Evolutionary conservation across 805 yeast species (phyloP).

Genomic region (Debaryomyces castellii): DNA sequence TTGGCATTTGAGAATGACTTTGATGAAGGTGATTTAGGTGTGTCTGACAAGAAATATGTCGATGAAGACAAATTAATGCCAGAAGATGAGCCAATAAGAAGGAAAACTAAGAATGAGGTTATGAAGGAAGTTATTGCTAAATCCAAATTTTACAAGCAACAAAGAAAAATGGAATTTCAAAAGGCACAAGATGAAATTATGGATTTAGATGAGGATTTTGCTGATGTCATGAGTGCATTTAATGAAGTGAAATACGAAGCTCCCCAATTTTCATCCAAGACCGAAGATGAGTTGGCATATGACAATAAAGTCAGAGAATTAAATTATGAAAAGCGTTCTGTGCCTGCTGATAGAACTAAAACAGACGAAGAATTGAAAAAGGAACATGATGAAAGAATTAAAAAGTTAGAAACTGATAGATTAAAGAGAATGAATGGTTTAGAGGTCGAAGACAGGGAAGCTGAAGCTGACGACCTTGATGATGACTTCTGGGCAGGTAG

Average conservation of each 20-base stretch:
- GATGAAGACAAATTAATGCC: constrained; percentile 32
- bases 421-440: constrained; percentile 72
- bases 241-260: constrained; percentile 16
- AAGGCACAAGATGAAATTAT: constrained; percentile 58
- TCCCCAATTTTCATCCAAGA: constrained; percentile 29
- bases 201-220: constrained; percentile 73
- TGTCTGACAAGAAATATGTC: constrained; percentile 27
- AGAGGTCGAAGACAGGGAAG: constrained; percentile 45
- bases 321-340: constrained; percentile 71
- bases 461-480: constrained; percentile 66
- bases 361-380: constrained; percentile 67
- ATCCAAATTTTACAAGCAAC: constrained; percentile 73
- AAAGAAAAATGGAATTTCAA: constrained; percentile 67
- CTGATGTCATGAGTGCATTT: constrained; percentile 62
- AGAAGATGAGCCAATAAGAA: constrained; percentile 46
- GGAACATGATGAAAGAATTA: constrained; percentile 61
- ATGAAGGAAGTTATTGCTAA: constrained; percentile 85
- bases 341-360: constrained; percentile 78
- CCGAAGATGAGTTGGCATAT: constrained; percentile 50
- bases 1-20: constrained; percentile 55
- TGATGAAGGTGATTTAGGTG: constrained; percentile 35
- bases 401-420: constrained; percentile 66
- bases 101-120: constrained; percentile 79
- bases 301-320: constrained; percentile 67
- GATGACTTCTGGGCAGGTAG: constrained; percentile 68